Evolutionary conservation across 2,329 filamentous ascomycete species (phyloP), one percentile per base, ranked within the genome.

Genomic region (Arachnopeziza araneosa): DNA sequence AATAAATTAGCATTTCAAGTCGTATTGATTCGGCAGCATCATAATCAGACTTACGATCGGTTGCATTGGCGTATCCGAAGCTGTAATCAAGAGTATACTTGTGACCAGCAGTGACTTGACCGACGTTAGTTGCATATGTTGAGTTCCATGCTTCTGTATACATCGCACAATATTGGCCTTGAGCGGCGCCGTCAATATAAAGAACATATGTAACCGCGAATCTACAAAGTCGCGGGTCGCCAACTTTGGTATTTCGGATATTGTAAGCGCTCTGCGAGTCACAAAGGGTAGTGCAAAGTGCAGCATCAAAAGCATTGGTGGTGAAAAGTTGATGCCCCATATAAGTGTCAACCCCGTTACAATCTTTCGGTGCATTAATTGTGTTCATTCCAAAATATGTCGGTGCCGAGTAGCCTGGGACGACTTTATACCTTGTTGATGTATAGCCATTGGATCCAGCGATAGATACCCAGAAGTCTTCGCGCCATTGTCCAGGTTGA

Each of bases 391-490:
- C 36, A 14, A 44, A 19, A 44, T 44, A 44, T 14, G 36, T 12
- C 6, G 36, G 36, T 19, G 36, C 36, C 10, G 10, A 17, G 36
- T 44, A 44, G 36, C 36, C 36, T 12, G 36, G 17, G 36, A 44
- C 36, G 17, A 44, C 36, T 12, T 44, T 44, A 44, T 44, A 44
- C 17, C 17, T 44, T 19, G 36, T 44, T 44, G 36, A 44, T 8
- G 36, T 44, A 44, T 75, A 75, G 7, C 75, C 77, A 58, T 79
- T 77, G 49, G 73, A 76, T n/a, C 73, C 77, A 23, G 75, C 71
- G 52, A 78, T 75, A 36, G 75, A 71, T 48, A 78, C 73, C 10
- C 71, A 66, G 72, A 78, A 71, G 22, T 66, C 52, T 26, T 60
- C 64, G 10, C 71, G 69, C 60, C 60, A 70, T 60, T 74, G 69